These are phyloP conservation scores for Calocybe cyanea DNA, from an alignment of 768 basidiomycete genomes.

Conservation along the genomic window DNA sequence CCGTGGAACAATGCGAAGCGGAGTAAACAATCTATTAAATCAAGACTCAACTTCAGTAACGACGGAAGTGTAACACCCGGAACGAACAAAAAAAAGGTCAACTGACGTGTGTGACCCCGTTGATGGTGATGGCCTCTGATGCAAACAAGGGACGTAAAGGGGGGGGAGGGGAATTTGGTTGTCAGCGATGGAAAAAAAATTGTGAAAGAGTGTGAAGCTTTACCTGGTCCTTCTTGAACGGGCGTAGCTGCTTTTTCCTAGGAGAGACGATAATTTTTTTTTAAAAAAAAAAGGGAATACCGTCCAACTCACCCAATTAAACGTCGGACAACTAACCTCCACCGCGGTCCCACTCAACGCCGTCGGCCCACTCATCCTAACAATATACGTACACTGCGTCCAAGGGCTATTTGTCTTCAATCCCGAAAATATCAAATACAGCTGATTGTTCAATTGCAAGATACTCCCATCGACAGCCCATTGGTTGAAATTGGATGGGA, in stretches of 20 bases:
- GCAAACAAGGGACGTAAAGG: too few relatives aligned
- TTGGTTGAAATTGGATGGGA: conserved; percentile 16
- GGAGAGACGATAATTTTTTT: not conserved
- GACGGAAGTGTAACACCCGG: not conserved
- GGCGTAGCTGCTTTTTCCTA: conserved; percentile 14
- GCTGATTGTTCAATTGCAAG: conserved; percentile 7
- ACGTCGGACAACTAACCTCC: conserved; percentile 15
- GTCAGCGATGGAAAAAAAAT: too few relatives aligned
- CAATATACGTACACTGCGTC: conserved; percentile 19
- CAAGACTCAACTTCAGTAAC: too few relatives aligned
- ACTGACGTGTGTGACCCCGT: conserved; percentile 11
- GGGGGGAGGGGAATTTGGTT: not conserved
- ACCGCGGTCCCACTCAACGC: conserved; percentile 12
- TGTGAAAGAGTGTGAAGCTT: too few relatives aligned
- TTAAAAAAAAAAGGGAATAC: too few relatives aligned
- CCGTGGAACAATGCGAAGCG: conserved; percentile 17
- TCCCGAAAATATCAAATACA: conserved; percentile 16
- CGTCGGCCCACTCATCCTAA: conserved; percentile 13
- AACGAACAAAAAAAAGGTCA: not conserved
- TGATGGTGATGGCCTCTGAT: conserved; percentile 12
- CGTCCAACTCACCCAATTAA: conserved; percentile 10
- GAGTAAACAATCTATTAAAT: conserved; percentile 14
- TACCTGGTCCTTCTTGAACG: conserved; percentile 14
- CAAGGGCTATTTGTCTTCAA: conserved; percentile 9
- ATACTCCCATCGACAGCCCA: conserved; percentile 17